Conservation (phyloP, 495 filamentous ascomycete species). For the Tuber borchii region DNA sequence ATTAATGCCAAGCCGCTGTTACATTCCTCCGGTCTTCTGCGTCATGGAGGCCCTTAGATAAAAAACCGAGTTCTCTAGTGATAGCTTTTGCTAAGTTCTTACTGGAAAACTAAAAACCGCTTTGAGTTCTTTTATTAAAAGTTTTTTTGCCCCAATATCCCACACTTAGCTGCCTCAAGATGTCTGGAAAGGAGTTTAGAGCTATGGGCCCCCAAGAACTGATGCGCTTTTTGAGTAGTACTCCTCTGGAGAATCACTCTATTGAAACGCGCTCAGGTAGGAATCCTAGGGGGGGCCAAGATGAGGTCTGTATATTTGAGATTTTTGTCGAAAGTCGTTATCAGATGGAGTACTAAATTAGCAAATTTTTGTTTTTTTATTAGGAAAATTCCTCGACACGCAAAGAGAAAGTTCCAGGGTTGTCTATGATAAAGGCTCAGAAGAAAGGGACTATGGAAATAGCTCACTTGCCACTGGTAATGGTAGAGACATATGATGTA, state of each 20-base stretch:
- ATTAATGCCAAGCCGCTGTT: constrained; percentile 5
- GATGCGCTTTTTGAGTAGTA: not conserved
- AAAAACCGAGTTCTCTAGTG: not conserved
- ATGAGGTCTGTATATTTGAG: not conserved
- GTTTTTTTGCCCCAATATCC: not conserved
- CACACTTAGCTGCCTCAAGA: not conserved
- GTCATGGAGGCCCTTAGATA: not conserved
- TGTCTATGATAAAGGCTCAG: constrained; percentile 17
- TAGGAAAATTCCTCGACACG: not conserved
- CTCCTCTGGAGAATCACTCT: not conserved
- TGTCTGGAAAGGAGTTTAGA: not conserved
- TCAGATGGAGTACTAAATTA: not conserved
- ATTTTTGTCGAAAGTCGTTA: not conserved
- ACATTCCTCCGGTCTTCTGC: not conserved
- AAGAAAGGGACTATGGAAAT: constrained; percentile 26
- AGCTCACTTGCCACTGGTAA: constrained; percentile 11
- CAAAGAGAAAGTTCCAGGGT: not conserved
- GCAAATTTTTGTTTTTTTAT: not conserved
- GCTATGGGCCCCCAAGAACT: not conserved
- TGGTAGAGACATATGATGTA: constrained; percentile 24
- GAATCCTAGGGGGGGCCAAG: not conserved
- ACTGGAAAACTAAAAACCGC: not conserved
- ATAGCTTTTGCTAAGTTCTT: not conserved
- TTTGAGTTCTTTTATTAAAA: not conserved
- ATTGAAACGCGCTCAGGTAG: not conserved